Base-by-base conservation (phyloP, 2,329 filamentous ascomycete species). In the Alternaria sp. region DNA sequence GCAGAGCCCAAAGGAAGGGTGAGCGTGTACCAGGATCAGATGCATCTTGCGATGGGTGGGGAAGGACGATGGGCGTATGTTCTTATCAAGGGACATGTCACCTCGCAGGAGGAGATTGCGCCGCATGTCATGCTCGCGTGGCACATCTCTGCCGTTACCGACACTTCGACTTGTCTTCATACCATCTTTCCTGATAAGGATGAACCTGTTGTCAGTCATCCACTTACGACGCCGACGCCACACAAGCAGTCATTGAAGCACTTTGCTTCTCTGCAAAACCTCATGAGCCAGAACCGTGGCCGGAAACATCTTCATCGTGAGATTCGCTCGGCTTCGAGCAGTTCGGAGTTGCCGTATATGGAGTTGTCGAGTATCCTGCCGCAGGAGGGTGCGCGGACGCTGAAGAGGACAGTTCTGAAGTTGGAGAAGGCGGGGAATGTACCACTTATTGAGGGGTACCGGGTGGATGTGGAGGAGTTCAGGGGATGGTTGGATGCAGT, bases 401-500 rank as follows among this genome's bases (percentile, higher is more conserved):
- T 72, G 33, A 45, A 53, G 13, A 61, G 69, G 3, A 60, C 61
- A 26, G 62, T 67, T 26, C 4, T 71, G 44, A 54, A 56, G 45
- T 45, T 72, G 39, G 51, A 60, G 39, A 65, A 66, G n/a, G 60
- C 62, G 6, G 70, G 69, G 0, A 13, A 31, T 1, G 17, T 71
- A 1, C 71, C 71, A 26, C 50, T 72, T 45, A 45, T 72, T 23
- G 68, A 72, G 51, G 65, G 62, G 24, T 66, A 54, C 26, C 56
- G 62, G 33, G 63, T 68, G 6, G 66, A 73, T 60, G 42, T 65
- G 6, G 23, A 2, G 6, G 48, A 50, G 10, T 72, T 67, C 46
- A 54, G 42, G 42, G 48, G 24, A 2, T 70, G 66, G 54, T 33
- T 70, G 52, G 66, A 66, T 31, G 69, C 67, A 14, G 65, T 71